These are phyloP conservation scores for Alectoria sarmentosa DNA, from an alignment of 495 filamentous ascomycete genomes.

Conservation along the genomic window DNA sequence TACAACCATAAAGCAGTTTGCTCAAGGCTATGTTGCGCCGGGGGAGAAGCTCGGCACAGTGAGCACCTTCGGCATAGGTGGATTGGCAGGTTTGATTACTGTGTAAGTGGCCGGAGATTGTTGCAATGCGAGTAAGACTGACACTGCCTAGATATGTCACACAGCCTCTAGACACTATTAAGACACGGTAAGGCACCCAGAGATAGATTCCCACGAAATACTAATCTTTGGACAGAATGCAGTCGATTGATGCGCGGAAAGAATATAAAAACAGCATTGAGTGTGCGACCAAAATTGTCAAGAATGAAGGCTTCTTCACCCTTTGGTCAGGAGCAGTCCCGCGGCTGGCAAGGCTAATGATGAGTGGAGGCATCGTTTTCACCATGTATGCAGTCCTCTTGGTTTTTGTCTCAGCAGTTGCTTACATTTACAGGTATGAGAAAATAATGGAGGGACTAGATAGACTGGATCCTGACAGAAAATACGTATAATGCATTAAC, in stretches of 20 bases:
- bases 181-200: conserved; percentile 57
- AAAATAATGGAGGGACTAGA: conserved; percentile 91
- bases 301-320: conserved; percentile 80
- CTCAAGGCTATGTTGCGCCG: conserved; percentile 84
- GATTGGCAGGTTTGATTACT: conserved; percentile 82
- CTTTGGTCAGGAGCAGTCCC: conserved; percentile 94
- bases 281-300: conserved; percentile 77
- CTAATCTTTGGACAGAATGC: conserved; percentile 58
- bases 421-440: conserved; percentile 60
- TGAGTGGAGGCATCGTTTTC: conserved; percentile 96
- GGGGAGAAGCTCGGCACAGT: conserved; percentile 91
- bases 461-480: conserved; percentile 70
- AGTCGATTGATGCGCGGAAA: conserved; percentile 80
- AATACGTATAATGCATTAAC: conserved; percentile 69
- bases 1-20: conserved; percentile 81
- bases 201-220: no score
- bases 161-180: conserved; percentile 91
- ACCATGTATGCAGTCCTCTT: conserved; percentile 59
- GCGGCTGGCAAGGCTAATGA: conserved; percentile 69
- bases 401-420: background rate
- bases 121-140: background rate
- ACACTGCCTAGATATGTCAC: conserved; percentile 48
- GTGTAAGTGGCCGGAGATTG: conserved; percentile 54
- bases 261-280: conserved; percentile 84
- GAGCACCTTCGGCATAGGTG: conserved; percentile 87